phyloP scores from a whole-genome alignment of 345 rosid species.

The Anastatica hierochuntica region DNA sequence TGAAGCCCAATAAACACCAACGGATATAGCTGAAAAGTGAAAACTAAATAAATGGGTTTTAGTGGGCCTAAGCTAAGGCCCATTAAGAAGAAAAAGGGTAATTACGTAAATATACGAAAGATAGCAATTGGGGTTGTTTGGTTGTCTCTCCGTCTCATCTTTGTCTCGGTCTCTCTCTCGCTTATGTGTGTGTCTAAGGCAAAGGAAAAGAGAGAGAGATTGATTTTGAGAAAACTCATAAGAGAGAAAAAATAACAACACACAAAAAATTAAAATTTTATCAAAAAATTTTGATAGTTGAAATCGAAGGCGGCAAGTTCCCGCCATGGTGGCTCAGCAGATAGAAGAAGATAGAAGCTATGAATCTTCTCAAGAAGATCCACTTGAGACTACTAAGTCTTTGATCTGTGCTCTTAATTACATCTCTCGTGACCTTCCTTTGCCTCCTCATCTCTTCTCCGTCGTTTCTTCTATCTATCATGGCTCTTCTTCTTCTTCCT shows the following conservation, averaged over 20 bases:
- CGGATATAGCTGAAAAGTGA: too few species aligned
- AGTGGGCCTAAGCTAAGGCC: too few species aligned
- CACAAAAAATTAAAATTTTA: neutral
- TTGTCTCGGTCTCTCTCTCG: too few species aligned
- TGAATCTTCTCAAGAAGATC: constrained; percentile 21
- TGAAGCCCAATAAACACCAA: too few species aligned
- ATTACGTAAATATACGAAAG: too few species aligned
- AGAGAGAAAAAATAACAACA: neutral
- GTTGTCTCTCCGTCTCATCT: too few species aligned
- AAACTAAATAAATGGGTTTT: too few species aligned
- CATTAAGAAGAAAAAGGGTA: too few species aligned
- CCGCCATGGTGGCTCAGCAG: constrained; percentile 77
- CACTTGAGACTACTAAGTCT: constrained; percentile 45
- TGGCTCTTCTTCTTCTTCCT: constrained; percentile 42
- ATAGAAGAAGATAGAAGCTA: constrained; percentile 35
- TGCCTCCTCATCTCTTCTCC: constrained; percentile 56
- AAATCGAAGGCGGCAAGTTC: constrained; percentile 23
- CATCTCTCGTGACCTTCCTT: constrained; percentile 79
- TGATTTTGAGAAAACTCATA: too few species aligned
- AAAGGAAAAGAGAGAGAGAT: too few species aligned
- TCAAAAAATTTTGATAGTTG: neutral
- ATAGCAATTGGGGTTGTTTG: too few species aligned
- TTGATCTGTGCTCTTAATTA: constrained; percentile 70
- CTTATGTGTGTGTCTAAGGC: too few species aligned
- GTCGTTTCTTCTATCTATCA: constrained; percentile 59